Evolutionary conservation across 768 basidiomycete genomes (phyloP), one percentile per base, ranked within the genome.

Genomic region (Leccinum longicurvipes): DNA sequence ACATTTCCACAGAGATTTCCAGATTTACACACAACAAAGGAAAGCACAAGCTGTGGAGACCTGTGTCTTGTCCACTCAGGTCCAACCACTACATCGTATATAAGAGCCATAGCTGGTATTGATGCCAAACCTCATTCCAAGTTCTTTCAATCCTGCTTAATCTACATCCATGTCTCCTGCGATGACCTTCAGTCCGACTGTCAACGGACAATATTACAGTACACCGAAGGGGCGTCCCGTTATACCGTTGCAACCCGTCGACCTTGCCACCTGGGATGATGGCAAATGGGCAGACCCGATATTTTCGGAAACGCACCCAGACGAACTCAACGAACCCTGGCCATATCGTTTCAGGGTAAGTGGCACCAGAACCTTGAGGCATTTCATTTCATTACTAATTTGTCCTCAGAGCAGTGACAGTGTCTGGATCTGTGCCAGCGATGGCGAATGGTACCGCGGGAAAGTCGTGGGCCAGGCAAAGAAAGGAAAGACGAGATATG

Each of bases 401-500:
- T 47, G 28, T 41, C 6, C 24, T 34, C 48, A 83, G 81, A 66
- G 70, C 25, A 76, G 77, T 23, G 77, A 84, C 42, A 39, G 27
- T 17, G 84, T 82, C 25, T 84, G 83, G 84, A 66, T 85, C 15
- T 75, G 73, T 53, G 79, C 77, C 4, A 67, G 71, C 29, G 74
- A 78, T 29, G 77, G 76, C n/a, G 74, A 78, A 45, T 85, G 83
- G 83, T 71, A 73, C 57, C 64, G 52, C 4, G 84, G 83, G n/a
- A 74, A 67, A 51, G 74, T 85, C 12, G 72, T 76, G 25, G 74
- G 80, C 28, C 74, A 73, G 46, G 73, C 71, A 36, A 75, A 77
- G 52, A 69, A 71, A 54, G 81, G 79, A 15, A 71, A 60, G 53
- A 82, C 80, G 5, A 74, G 79, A 65, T 67, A 73, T 64, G 83